phyloP scores from a whole-genome alignment of 805 yeast genomes.

The Candida suzukii region DNA sequence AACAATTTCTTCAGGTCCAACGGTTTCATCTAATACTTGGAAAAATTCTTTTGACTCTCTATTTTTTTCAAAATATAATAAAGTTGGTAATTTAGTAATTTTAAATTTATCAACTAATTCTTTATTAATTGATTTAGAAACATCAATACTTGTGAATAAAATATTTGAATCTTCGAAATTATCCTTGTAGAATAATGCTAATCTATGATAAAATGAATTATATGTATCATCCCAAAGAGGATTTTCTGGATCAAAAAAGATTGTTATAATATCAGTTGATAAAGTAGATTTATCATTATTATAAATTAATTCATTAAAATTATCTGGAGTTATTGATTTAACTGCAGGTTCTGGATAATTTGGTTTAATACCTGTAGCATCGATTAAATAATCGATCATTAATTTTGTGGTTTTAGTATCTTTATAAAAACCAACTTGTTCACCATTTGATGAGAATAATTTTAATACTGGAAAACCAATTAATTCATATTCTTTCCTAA shows the following conservation, averaged over 20 bases:
- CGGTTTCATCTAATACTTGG: conserved; percentile 12
- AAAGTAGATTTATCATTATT: not conserved
- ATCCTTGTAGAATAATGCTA: conserved; percentile 20
- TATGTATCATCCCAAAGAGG: conserved; percentile 25
- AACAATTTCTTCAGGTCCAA: conserved; percentile 20
- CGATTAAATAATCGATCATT: conserved; percentile 24
- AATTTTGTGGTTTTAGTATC: conserved; percentile 24
- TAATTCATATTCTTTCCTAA: conserved; percentile 33
- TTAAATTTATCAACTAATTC: conserved; percentile 19
- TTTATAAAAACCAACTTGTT: conserved; percentile 30
- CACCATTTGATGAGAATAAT: conserved; percentile 35
- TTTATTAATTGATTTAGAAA: conserved; percentile 18
- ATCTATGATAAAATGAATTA: conserved; percentile 23
- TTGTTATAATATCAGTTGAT: conserved; percentile 19
- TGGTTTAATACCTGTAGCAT: conserved; percentile 27
- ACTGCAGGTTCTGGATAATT: conserved; percentile 20
- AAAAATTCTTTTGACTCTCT: conserved; percentile 4
- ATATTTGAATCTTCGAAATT: conserved; percentile 12
- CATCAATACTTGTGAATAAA: conserved; percentile 27
- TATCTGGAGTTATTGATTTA: conserved; percentile 7
- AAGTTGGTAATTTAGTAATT: conserved; percentile 25
- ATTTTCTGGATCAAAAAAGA: conserved; percentile 31
- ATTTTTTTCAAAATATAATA: conserved; percentile 17
- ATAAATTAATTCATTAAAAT: conserved; percentile 11
- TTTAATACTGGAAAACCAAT: conserved; percentile 42